Evolutionary conservation across 352 stramenopile species (phyloP).

Genomic region (Phytophthora sp.): DNA sequence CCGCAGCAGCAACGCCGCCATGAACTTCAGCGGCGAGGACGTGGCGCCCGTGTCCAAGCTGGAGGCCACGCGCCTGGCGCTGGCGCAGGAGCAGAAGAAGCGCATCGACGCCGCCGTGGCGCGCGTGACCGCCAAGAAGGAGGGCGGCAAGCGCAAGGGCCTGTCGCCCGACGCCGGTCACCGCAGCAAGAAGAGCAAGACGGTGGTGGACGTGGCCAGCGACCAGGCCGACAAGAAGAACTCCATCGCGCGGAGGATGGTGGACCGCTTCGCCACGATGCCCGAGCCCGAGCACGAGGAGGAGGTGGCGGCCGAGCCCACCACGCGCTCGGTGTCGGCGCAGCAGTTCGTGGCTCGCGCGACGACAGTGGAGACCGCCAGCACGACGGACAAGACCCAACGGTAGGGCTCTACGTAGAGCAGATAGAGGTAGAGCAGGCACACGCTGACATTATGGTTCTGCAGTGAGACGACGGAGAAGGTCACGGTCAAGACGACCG

Average conservation of each 20-base stretch:
- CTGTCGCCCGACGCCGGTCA: constrained; percentile 52
- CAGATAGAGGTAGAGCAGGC: not conserved
- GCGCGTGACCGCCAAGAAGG: constrained; percentile 64
- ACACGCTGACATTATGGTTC: constrained; percentile 7
- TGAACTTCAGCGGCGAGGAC: constrained; percentile 45
- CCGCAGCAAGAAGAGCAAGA: constrained; percentile 57
- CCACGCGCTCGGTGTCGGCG: constrained; percentile 31
- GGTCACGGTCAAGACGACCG: constrained; percentile 2
- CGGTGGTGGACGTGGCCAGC: constrained; percentile 34
- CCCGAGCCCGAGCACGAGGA: constrained; percentile 45
- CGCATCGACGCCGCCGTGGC: constrained; percentile 67
- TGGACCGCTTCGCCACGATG: constrained; percentile 42
- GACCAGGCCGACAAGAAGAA: constrained; percentile 40
- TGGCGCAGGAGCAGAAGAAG: constrained; percentile 70
- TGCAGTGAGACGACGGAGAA: constrained; percentile 31
- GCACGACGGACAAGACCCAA: not conserved
- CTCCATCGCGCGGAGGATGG: constrained; percentile 49
- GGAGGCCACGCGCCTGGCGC: constrained; percentile 62
- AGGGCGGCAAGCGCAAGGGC: constrained; percentile 67
- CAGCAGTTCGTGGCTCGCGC: constrained; percentile 36
- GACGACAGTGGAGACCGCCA: constrained; percentile 30
- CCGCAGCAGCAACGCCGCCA: constrained; percentile 35
- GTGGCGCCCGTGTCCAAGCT: constrained; percentile 73
- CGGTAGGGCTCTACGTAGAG: constrained; percentile 16
- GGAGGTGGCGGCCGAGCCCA: constrained; percentile 13